Evolutionary conservation across 1,284 basidiomycete genomes (phyloP), one percentile per base, ranked within the genome.

Genomic region (Boletus calvinii): DNA sequence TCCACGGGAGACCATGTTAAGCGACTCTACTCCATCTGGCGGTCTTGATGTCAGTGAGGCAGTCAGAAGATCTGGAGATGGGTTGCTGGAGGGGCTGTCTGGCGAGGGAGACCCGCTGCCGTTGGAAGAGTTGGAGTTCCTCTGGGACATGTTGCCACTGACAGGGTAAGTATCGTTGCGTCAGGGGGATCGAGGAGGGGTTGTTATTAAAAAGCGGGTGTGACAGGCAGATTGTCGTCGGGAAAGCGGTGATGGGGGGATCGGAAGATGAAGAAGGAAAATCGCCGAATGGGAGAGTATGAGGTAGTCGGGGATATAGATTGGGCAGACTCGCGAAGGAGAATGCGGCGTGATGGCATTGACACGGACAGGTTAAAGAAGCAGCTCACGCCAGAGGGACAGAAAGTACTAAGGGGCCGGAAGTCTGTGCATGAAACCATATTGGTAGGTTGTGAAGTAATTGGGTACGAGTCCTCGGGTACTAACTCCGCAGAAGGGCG

Each of bases 71-170:
- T 71, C 62, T 44, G 77, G 73, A 36, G 77, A 74, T 26, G 73
- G 72, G 57, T 72, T 75, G 42, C 72, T 72, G 18, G 77, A 71
- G 0, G 68, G 56, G 13, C 60, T 61, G 24, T 67, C 67, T 32
- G 72, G 69, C 0, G 79, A 73, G 17, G 79, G 74, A 24, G 78
- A 77, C 45, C 66, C 71, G 55, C 78, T 79, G 35, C 65, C 71
- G 48, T 72, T 76, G 43, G 72, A 68, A 10, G 63, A 68, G 49
- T 55, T 63, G 1, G 61, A 70, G 46, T 66, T 58, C 34, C 41
- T 53, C 22, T 61, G 56, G 30, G 67, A 59, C 66, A 68, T 68
- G 39, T 35, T 35, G 40, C 43, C 41, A 40, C n/a, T n/a, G 30
- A 35, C 36, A 44, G 40, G 52, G 52, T 43, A 48, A 46, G 50